These are phyloP conservation scores for Pythium phragmitis DNA, from an alignment of 352 stramenopile genomes.

Conservation along the genomic window DNA sequence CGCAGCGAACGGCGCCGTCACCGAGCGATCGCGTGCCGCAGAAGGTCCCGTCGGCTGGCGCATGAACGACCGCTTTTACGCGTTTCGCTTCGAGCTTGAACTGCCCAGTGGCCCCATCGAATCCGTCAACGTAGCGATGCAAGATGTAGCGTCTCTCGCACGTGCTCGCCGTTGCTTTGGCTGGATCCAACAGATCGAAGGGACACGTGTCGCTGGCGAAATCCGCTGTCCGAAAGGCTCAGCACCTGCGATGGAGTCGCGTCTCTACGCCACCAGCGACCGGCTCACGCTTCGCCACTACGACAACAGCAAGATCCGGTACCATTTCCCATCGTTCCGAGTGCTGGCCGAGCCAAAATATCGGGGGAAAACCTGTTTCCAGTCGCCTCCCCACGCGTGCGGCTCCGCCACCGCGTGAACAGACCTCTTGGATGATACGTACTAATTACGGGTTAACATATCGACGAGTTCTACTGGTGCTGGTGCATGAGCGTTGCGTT, in stretches of 20 bases:
- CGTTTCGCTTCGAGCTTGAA: slow-evolving; percentile 19
- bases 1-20: background rate
- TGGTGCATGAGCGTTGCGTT: slow-evolving; percentile 60
- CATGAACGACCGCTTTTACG: slow-evolving; percentile 23
- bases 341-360: slow-evolving; percentile 28
- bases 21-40: background rate
- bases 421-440: slow-evolving; percentile 1
- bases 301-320: slow-evolving; percentile 31
- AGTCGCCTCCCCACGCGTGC: slow-evolving; percentile 14
- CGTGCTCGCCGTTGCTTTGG: slow-evolving; percentile 17
- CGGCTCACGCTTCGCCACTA: slow-evolving; percentile 3
- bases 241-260: background rate
- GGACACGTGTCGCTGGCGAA: slow-evolving; percentile 12
- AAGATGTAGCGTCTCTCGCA: background rate
- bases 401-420: no score
- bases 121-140: background rate
- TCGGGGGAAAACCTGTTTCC: slow-evolving; percentile 25
- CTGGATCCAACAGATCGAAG: slow-evolving; percentile 20
- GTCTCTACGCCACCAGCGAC: background rate
- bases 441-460: background rate
- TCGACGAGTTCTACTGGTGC: slow-evolving; percentile 3
- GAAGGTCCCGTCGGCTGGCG: slow-evolving; percentile 19
- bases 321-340: slow-evolving; percentile 32
- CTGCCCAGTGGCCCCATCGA: background rate
- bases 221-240: slow-evolving; percentile 15